These are phyloP conservation scores for Candida sojae DNA, from an alignment of 1,139 yeast genomes.

Conservation along the genomic window DNA sequence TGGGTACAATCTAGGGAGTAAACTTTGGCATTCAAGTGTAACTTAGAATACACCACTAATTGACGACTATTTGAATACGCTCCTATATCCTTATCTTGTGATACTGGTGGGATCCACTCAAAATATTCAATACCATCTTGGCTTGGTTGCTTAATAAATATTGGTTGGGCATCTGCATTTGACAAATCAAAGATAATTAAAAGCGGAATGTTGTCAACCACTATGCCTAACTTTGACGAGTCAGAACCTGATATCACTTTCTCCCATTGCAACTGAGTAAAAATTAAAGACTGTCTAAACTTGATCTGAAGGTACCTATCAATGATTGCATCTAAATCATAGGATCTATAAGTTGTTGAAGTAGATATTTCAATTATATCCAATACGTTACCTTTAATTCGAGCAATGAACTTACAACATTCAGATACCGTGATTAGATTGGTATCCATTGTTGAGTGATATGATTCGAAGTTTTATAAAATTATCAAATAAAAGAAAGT, in stretches of 20 bases:
- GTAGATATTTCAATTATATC: not conserved
- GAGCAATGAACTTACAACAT: constrained; percentile 19
- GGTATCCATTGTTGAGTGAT: not conserved
- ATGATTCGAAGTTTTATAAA: too few relatives aligned
- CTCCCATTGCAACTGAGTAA: constrained; percentile 32
- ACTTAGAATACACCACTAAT: constrained; percentile 31
- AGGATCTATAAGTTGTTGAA: constrained; percentile 1
- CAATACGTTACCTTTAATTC: not conserved
- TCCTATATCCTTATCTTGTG: constrained; percentile 17
- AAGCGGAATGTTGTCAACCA: constrained; percentile 22
- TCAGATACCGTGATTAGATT: constrained; percentile 13
- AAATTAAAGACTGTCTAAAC: not conserved
- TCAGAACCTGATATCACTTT: constrained; percentile 11
- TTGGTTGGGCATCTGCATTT: constrained; percentile 21
- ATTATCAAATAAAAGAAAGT: too few relatives aligned
- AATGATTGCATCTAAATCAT: constrained; percentile 1
- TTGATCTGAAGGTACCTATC: not conserved
- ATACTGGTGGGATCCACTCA: constrained; percentile 33
- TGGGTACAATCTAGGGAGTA: constrained; percentile 43
- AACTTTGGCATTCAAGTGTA: constrained; percentile 29
- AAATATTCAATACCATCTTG: constrained; percentile 33
- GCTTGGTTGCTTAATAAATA: constrained; percentile 28
- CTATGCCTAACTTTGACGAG: constrained; percentile 29
- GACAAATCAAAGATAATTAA: constrained; percentile 28
- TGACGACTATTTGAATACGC: constrained; percentile 38